Evolutionary conservation across 2,329 filamentous ascomycete species (phyloP).

Genomic region (Arthrobotrys conoides): DNA sequence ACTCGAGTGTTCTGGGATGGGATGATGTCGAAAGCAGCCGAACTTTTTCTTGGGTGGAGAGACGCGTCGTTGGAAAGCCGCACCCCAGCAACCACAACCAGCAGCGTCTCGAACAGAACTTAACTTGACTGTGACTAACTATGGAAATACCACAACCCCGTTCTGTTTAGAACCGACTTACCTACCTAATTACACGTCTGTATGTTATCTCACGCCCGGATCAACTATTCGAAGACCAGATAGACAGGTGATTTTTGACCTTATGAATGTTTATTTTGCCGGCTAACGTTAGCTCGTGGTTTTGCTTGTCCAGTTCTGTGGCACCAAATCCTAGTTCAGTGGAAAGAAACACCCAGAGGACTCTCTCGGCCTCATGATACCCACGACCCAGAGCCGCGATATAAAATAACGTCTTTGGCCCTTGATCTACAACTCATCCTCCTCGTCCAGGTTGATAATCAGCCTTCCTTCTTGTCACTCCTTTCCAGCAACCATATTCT

Average conservation of each 20-base stretch:
- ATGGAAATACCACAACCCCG: background rate
- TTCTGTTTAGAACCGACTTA: background rate
- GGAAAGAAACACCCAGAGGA: constrained; percentile 12
- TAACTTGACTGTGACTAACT: constrained; percentile 6
- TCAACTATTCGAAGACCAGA: background rate
- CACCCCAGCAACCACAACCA: constrained; percentile 46
- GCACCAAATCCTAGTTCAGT: background rate
- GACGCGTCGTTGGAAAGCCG: constrained; percentile 55
- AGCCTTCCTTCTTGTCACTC: background rate
- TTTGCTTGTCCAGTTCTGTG: background rate
- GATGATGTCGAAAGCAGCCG: constrained; percentile 50
- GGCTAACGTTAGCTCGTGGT: background rate
- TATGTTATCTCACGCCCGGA: background rate
- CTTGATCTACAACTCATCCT: background rate
- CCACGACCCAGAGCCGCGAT: background rate
- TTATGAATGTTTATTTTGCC: background rate
- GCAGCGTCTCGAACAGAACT: constrained; percentile 9
- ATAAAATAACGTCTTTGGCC: background rate
- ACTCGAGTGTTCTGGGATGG: constrained; percentile 38
- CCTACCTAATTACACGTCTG: background rate
- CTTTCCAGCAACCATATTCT: background rate
- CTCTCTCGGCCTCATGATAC: background rate
- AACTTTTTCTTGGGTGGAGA: constrained; percentile 57
- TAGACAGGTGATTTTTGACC: constrained; percentile 7
- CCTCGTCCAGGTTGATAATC: background rate